phyloP scores from a whole-genome alignment of 2,329 filamentous ascomycete genomes.

The Pseudohalonectria lignicola region DNA sequence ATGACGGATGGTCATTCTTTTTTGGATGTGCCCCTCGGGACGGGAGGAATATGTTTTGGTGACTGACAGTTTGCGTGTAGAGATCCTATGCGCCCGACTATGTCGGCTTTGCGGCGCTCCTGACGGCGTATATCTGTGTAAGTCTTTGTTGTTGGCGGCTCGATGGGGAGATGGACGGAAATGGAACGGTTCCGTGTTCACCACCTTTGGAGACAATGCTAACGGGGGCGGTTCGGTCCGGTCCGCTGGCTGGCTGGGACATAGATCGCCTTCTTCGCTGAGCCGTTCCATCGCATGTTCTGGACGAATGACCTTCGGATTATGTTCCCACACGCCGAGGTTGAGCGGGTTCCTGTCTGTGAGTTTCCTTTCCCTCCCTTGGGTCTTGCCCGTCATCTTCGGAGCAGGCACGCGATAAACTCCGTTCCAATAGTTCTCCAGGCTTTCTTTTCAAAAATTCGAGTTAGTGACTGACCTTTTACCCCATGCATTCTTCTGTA shows the following conservation, averaged over 20 bases:
- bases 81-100: constrained; percentile 85
- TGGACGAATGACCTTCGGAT: constrained; percentile 75
- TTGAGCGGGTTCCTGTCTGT: constrained; percentile 75
- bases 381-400: no score
- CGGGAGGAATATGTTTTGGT: constrained; percentile 2
- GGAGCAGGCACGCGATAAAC: no score
- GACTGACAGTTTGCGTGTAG: constrained; percentile 24
- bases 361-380: constrained; percentile 26
- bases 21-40: no score
- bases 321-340: constrained; percentile 73
- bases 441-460: no score
- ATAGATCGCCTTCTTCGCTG: constrained; percentile 56
- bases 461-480: no score
- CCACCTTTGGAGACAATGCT: no score
- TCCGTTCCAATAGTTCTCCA: no score
- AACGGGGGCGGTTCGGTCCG: neutral
- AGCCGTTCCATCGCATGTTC: constrained; percentile 93
- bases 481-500: no score
- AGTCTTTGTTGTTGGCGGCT: no score
- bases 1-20: no score
- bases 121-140: constrained; percentile 55
- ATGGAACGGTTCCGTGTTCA: no score
- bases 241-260: neutral
- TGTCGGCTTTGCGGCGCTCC: constrained; percentile 61
- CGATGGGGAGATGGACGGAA: no score